phyloP scores from a whole-genome alignment of 2,329 filamentous ascomycete genomes.

The Exophiala sideris region DNA sequence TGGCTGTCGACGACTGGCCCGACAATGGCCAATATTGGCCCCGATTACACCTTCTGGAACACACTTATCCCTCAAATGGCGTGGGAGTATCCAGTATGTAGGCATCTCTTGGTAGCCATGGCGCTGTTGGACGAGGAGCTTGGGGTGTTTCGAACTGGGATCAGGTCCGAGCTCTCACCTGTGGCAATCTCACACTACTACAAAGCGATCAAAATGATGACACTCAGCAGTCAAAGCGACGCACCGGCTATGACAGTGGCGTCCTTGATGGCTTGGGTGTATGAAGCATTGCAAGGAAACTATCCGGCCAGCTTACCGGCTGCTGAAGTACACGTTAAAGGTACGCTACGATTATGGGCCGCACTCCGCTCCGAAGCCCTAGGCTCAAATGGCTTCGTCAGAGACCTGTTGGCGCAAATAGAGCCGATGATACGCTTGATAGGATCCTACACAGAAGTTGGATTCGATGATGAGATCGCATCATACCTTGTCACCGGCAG shows the following conservation, averaged over 20 bases:
- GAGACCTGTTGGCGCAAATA: no score
- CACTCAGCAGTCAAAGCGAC: background rate
- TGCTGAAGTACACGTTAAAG: background rate
- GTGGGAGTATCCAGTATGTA: slow-evolving; percentile 3
- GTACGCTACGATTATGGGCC: background rate
- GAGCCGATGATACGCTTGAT: no score
- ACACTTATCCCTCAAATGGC: slow-evolving; percentile 6
- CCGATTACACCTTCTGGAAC: slow-evolving; percentile 7
- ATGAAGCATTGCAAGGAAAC: slow-evolving; percentile 5
- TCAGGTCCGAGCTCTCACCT: background rate
- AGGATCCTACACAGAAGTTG: no score
- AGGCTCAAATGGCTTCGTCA: background rate
- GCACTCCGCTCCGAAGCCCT: background rate
- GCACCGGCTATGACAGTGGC: slow-evolving; percentile 1
- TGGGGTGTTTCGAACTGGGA: slow-evolving; percentile 8
- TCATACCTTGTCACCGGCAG: no score
- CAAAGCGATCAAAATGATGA: slow-evolving; percentile 6
- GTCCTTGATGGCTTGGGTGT: slow-evolving; percentile 10
- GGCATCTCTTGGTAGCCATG: slow-evolving; percentile 8
- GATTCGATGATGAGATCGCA: no score
- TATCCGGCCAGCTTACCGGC: background rate
- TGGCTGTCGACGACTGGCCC: slow-evolving; percentile 7
- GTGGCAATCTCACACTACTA: slow-evolving; percentile 7
- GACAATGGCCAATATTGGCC: slow-evolving; percentile 9
- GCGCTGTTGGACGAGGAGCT: slow-evolving; percentile 8